These are phyloP conservation scores for Fremontodendron californicum DNA, from an alignment of 345 rosid genomes.

Conservation along the genomic window DNA sequence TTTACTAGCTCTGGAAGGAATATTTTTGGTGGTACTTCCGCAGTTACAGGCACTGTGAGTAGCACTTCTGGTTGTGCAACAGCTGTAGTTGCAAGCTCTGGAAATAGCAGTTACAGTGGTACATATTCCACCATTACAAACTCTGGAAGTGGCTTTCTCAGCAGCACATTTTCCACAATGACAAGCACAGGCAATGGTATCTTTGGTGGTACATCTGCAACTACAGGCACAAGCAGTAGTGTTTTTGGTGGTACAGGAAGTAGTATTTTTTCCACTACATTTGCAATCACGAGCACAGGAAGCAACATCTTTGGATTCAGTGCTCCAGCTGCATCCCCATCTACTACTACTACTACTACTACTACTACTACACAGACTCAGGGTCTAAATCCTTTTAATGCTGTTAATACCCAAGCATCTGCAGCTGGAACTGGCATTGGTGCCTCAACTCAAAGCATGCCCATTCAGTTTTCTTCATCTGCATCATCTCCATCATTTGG, in stretches of 20 bases:
- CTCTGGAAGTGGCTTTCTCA: slow-evolving; percentile 33
- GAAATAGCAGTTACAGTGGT: slow-evolving; percentile 25
- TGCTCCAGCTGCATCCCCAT: slow-evolving; percentile 39
- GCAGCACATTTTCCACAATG: slow-evolving; percentile 25
- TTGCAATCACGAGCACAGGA: slow-evolving; percentile 26
- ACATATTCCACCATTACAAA: slow-evolving; percentile 31
- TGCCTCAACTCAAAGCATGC: slow-evolving; percentile 46
- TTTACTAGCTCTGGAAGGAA: slow-evolving; percentile 29
- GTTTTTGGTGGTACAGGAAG: slow-evolving; percentile 27
- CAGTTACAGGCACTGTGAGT: slow-evolving; percentile 19
- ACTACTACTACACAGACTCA: slow-evolving; percentile 43
- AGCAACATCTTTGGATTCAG: slow-evolving; percentile 43
- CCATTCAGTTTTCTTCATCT: slow-evolving; percentile 50
- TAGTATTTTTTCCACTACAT: slow-evolving; percentile 22
- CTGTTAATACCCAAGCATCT: slow-evolving; percentile 38
- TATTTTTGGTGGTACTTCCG: slow-evolving; percentile 22
- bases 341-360: too few relatives aligned
- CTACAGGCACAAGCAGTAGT: not conserved
- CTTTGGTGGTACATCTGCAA: not conserved
- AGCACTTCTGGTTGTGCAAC: slow-evolving; percentile 28
- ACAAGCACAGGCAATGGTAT: slow-evolving; percentile 7
- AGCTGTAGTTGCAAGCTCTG: slow-evolving; percentile 28
- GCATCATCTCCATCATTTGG: slow-evolving; percentile 49
- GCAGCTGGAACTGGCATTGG: slow-evolving; percentile 39
- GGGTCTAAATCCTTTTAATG: slow-evolving; percentile 39